phyloP scores from a whole-genome alignment of 1,139 yeast species.

The Yueomyces sp. region DNA sequence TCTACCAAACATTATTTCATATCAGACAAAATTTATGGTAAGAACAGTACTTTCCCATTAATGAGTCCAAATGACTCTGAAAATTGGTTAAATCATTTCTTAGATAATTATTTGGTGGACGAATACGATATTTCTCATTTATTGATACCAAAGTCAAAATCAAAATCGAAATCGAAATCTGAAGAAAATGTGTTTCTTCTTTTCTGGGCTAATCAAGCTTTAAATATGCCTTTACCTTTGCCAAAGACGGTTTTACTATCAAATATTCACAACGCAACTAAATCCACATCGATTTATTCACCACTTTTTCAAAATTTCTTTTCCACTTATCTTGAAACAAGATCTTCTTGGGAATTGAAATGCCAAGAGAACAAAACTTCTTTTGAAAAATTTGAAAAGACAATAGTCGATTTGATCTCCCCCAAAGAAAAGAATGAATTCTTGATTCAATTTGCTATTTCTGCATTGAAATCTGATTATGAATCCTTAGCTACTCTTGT shows the following conservation, averaged over 20 bases:
- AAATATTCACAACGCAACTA: conserved; percentile 8
- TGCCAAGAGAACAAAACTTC: conserved; percentile 38
- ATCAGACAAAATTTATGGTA: conserved; percentile 34
- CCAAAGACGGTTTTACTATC: conserved; percentile 32
- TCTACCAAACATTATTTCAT: conserved; percentile 30
- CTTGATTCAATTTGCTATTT: conserved; percentile 51
- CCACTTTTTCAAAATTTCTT: conserved; percentile 28
- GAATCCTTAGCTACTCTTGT: conserved; percentile 41
- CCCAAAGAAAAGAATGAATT: conserved; percentile 40
- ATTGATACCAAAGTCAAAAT: conserved; percentile 20
- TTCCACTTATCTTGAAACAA: conserved; percentile 28
- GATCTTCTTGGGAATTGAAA: conserved; percentile 33
- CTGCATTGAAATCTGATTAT: conserved; percentile 36
- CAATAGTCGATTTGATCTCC: conserved; percentile 46
- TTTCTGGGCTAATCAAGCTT: conserved; percentile 39
- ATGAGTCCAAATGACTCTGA: conserved; percentile 56
- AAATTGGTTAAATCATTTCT: conserved; percentile 34
- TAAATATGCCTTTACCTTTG: conserved; percentile 31
- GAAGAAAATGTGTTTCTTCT: conserved; percentile 32
- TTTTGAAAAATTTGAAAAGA: conserved; percentile 39
- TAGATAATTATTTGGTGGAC: conserved; percentile 36
- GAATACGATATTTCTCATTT: conserved; percentile 28
- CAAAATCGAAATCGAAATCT: conserved; percentile 21
- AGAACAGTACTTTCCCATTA: conserved; percentile 36
- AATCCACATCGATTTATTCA: conserved; percentile 15